Percentiles rank a stretch among this genome's conserved stretches.
Conservation (phyloP, 805 yeast species). For the Yamadazyma akitaensis region DNA sequence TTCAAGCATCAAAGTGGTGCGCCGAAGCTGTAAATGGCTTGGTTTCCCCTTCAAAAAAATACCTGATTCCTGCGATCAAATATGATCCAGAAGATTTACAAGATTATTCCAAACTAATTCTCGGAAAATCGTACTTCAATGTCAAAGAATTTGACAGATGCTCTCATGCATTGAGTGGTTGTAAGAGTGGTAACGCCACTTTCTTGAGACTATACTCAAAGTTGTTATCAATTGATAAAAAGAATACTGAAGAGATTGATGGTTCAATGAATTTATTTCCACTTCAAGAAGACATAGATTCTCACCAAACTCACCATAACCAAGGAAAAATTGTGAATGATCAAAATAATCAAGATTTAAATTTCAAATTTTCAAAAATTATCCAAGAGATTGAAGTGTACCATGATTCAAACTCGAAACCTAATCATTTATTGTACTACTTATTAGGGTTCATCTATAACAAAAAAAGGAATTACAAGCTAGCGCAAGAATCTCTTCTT, state of each 20-base stretch:
- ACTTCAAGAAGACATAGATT: slow-evolving; percentile 17
- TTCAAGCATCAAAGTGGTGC: slow-evolving; percentile 76
- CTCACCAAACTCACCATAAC: neutral
- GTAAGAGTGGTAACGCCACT: slow-evolving; percentile 47
- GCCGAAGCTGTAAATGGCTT: slow-evolving; percentile 77
- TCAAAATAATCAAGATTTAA: slow-evolving; percentile 18
- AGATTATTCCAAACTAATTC: slow-evolving; percentile 45
- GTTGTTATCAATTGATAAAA: slow-evolving; percentile 75
- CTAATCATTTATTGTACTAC: slow-evolving; percentile 62
- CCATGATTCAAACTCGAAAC: slow-evolving; percentile 20
- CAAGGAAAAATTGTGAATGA: slow-evolving; percentile 1
- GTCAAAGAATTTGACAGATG: slow-evolving; percentile 85
- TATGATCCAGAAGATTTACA: slow-evolving; percentile 28
- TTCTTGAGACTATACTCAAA: slow-evolving; percentile 70
- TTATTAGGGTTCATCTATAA: slow-evolving; percentile 65
- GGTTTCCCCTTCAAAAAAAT: slow-evolving; percentile 8
- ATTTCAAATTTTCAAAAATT: slow-evolving; percentile 30
- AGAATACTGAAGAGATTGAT: slow-evolving; percentile 65
- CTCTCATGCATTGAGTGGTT: slow-evolving; percentile 52
- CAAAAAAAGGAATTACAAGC: slow-evolving; percentile 55
- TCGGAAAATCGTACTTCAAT: slow-evolving; percentile 74
- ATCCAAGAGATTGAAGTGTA: slow-evolving; percentile 38
- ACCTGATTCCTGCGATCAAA: slow-evolving; percentile 8
- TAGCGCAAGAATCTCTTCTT: slow-evolving; percentile 61
- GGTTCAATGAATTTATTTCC: slow-evolving; percentile 51